phyloP scores from a whole-genome alignment of 768 basidiomycete species.

The Lepiota brunneoincarnata region DNA sequence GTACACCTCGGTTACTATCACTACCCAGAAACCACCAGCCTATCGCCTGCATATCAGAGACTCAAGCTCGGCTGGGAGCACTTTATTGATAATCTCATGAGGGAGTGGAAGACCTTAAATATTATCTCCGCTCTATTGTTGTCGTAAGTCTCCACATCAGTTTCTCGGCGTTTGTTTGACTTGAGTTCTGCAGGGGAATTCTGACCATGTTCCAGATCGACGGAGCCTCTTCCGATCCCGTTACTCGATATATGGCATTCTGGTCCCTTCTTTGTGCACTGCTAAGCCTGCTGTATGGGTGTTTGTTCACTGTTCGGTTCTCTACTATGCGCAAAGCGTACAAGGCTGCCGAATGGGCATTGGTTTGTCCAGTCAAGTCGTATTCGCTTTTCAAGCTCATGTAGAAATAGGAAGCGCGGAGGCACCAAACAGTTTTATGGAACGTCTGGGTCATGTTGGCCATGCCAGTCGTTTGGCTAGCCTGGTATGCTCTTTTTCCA shows the following conservation, averaged over 20 bases:
- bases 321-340: constrained; percentile 59
- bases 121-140: constrained; percentile 26
- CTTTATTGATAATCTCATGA: constrained; percentile 26
- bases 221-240: constrained; percentile 43
- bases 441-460: constrained; percentile 66
- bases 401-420: constrained; percentile 46
- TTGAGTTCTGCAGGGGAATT: constrained; percentile 22
- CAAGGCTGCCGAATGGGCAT: constrained; percentile 60
- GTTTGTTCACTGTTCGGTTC: constrained; percentile 60
- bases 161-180: not conserved
- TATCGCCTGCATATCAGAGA: constrained; percentile 16
- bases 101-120: constrained; percentile 29
- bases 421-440: constrained; percentile 33
- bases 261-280: constrained; percentile 56
- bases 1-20: not conserved
- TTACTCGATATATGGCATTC: constrained; percentile 53
- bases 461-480: constrained; percentile 59
- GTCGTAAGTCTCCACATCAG: constrained; percentile 15
- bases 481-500: constrained; percentile 36
- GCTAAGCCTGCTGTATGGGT: constrained; percentile 58
- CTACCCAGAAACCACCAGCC: constrained; percentile 8
- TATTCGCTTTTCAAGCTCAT: not conserved
- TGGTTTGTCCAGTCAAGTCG: constrained; percentile 30
- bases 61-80: constrained; percentile 23
- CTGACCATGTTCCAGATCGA: constrained; percentile 30